Base-by-base conservation (phyloP, 257 asterid genomes). In the Ehretia macrophylla region DNA sequence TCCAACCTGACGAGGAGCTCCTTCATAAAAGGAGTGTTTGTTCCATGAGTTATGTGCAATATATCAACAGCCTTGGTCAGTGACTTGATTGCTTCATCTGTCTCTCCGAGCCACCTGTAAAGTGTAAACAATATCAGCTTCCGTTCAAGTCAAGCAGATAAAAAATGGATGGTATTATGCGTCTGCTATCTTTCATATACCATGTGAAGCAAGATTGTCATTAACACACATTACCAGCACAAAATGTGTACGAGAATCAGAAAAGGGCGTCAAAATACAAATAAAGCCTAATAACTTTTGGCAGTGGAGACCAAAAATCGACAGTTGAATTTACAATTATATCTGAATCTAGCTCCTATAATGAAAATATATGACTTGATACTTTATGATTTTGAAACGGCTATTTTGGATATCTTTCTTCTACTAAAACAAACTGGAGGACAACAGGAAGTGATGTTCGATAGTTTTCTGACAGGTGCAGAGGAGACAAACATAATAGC, bases 31-130 rank as follows among this genome's bases (percentile, higher is more conserved):
- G 75, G 68, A 4, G 82, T 76, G 49, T 50, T 76, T 40, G 79
- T 76, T 64, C 97, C 99, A 42, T 88, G 95, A 69, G 89, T 88
- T 59, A 88, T 78, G 63, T 80, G 66, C 67, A 92, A 58, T 56
- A 81, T 45, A 57, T 87, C 94, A 63, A 56, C 69, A 38, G 97
- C 88, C 76, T 78, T 86, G 17, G 86, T 77, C 52, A 92, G 75
- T 18, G 96, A 92, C 63, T 64, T 74, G 11, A 86, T 73, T 8
- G 99, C 94, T 65, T 73, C 82, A 44, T 76, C 81, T 0, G 91
- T 79, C 70, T 81, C 79, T 32, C 93, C 91, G 53, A 88, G 77
- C 63, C 83, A 77, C 99, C 97, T 88, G 77, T 17, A 58, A 60
- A 47, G 19, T 18, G 52, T 23, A 19, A 60, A 20, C 6, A 59